phyloP scores from a whole-genome alignment of 352 stramenopile genomes.

The Thraustochytrium sp. region DNA sequence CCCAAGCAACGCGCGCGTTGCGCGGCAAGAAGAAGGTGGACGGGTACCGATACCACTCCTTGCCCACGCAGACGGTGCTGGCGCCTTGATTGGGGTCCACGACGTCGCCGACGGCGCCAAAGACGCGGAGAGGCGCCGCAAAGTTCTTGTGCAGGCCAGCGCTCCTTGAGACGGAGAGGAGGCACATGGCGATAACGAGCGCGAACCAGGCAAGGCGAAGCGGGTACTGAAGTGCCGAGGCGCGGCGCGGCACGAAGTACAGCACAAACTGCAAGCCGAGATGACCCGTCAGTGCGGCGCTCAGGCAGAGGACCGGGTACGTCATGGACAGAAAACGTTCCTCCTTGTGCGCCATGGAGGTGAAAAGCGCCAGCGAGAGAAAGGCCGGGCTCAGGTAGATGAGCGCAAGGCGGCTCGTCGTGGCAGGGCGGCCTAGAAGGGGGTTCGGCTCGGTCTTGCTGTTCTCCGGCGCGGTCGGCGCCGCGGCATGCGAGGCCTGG shows the following conservation, averaged over 20 bases:
- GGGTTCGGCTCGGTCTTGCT: too few species aligned
- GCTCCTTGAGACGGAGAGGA: constrained; percentile 56
- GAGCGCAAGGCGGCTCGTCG: constrained; percentile 49
- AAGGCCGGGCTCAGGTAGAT: constrained; percentile 55
- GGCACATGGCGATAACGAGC: constrained; percentile 47
- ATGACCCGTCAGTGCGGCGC: constrained; percentile 66
- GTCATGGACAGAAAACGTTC: constrained; percentile 94
- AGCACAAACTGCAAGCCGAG: constrained; percentile 48
- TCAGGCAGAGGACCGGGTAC: constrained; percentile 81
- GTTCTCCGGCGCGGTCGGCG: too few species aligned
- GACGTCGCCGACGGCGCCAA: constrained; percentile 50
- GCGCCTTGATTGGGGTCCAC: background rate
- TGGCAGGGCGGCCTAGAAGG: too few species aligned
- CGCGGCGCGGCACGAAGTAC: background rate
- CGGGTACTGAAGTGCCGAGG: background rate
- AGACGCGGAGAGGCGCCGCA: constrained; percentile 58
- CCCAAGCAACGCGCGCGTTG: constrained; percentile 73
- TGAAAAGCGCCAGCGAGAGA: constrained; percentile 85
- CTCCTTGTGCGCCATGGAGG: constrained; percentile 93
- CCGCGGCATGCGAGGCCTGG: too few species aligned
- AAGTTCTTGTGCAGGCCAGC: constrained; percentile 61
- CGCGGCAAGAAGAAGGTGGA: constrained; percentile 89
- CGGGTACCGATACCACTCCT: constrained; percentile 96
- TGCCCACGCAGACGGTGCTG: constrained; percentile 81
- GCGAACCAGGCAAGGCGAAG: constrained; percentile 52